Percentiles rank a stretch among this genome's conserved stretches.
phyloP scores from a whole-genome alignment of 2,329 filamentous ascomycete species.

The Trichoderma koningiopsis region DNA sequence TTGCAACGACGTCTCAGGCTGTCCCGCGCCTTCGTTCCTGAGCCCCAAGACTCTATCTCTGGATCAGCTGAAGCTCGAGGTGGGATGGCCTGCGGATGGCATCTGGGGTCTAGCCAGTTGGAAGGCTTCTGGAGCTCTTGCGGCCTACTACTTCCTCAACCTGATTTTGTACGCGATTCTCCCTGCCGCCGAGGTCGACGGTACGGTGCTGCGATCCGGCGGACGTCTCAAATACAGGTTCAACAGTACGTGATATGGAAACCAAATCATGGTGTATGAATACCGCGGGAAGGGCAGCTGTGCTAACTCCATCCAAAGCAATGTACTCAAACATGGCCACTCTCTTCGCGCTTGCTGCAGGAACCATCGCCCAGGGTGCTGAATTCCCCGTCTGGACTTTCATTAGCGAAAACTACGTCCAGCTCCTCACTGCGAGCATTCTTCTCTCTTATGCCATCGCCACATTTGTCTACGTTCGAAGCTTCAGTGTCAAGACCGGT shows the following conservation, averaged over 20 bases:
- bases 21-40: constrained; percentile 80
- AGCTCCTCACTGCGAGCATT: constrained; percentile 81
- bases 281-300: neutral
- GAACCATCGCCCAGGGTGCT: constrained; percentile 75
- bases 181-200: constrained; percentile 71
- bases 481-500: constrained; percentile 77
- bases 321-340: constrained; percentile 75
- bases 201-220: constrained; percentile 69
- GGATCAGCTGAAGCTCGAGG: constrained; percentile 73
- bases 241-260: constrained; percentile 57
- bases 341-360: constrained; percentile 69
- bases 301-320: constrained; percentile 50
- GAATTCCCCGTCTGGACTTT: constrained; percentile 90
- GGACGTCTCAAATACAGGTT: constrained; percentile 81
- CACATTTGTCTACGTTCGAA: constrained; percentile 77
- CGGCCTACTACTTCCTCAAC: constrained; percentile 78
- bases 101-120: constrained; percentile 70
- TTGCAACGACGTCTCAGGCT: constrained; percentile 92
- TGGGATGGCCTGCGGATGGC: constrained; percentile 77
- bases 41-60: constrained; percentile 71
- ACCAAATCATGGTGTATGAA: neutral
- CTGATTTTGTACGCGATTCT: constrained; percentile 74
- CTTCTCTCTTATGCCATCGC: constrained; percentile 73
- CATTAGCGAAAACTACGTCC: constrained; percentile 87
- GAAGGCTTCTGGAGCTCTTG: constrained; percentile 66